Base-by-base conservation (phyloP, 148 eudicot genomes). In the Persicaria maculosa region DNA sequence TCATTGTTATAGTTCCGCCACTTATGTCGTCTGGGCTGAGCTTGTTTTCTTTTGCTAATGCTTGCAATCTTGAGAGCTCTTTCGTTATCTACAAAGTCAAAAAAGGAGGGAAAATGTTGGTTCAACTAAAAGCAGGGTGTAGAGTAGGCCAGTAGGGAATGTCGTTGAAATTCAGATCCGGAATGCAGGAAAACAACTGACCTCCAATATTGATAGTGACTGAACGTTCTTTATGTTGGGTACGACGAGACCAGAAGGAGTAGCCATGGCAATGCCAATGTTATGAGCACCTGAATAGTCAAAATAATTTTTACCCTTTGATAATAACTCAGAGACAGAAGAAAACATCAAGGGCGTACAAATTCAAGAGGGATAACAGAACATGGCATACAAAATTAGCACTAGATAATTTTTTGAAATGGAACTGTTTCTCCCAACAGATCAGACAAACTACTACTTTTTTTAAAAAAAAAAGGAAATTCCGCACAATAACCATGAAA, bases 231-330 rank as follows among this genome's bases (percentile, higher is more conserved):
- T 94, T 44, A 91, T 86, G 86, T 90, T 94, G 61, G 98, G 98
- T 74, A 94, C 98, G 74, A 94, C 98, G 73, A 91, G 80, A 83
- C 97, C 98, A 79, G 82, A 68, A 71, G 90, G 92, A 77, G 98
- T 91, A 79, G 98, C 98, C 98, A 94, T 94, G 68, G 98, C 97
- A 78, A 94, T 82, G 68, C 98, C 98, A 81, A 94, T 86, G 80
- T 94, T 94, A 76, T 94, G 98, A 64, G 89, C 80, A 43, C 98
- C 98, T 94, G 64, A 74, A 44, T 36, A 12, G 72, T 11, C 75
- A 50, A 55, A 43, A 31, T 47, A 64, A 44, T 31, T 31, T 31
- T 31, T 31, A 31, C 40, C 40, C 16, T 50, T 50, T 12, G 16
- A 12, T 50, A 11, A 58, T 58, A 58, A 7, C 19, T 15, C 5